Conservation (phyloP, 345 rosid species). For the Salix udensis region DNA sequence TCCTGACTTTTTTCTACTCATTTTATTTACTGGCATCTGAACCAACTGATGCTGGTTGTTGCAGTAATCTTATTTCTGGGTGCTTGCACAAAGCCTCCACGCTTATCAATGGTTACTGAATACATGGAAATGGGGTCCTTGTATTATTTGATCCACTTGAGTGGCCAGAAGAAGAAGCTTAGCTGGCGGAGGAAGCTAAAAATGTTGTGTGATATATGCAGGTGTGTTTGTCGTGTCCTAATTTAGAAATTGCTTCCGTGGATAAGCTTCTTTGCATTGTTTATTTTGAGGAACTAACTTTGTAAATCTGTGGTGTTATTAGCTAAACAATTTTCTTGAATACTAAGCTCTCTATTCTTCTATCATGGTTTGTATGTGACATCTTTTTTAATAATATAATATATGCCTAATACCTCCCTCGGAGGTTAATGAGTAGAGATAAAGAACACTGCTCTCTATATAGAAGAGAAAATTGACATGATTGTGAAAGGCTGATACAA, state of each 20-base stretch:
- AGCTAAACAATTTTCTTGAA: not conserved
- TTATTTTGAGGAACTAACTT: not conserved
- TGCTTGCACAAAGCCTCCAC: constrained; percentile 94
- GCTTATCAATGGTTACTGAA: constrained; percentile 88
- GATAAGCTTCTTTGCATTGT: not conserved
- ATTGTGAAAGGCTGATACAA: not conserved
- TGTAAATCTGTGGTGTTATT: not conserved
- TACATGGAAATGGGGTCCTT: constrained; percentile 98
- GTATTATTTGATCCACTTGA: constrained; percentile 74
- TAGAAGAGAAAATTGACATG: not conserved
- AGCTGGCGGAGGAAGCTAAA: constrained; percentile 83
- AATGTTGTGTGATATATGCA: constrained; percentile 96
- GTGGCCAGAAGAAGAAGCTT: constrained; percentile 86
- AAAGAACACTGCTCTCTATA: not conserved
- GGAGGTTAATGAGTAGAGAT: not conserved
- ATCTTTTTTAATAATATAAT: not conserved
- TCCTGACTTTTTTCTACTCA: constrained; percentile 8
- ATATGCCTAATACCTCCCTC: not conserved
- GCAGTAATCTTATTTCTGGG: constrained; percentile 97
- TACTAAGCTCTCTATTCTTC: not conserved
- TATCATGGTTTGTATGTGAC: not conserved
- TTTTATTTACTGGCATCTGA: constrained; percentile 6
- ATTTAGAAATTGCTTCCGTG: not conserved
- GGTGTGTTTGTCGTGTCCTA: constrained; percentile 42
- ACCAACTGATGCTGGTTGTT: constrained; percentile 20